A percentile compares a stretch with the other conserved stretches of the same genome.
Conservation (phyloP, 768 basidiomycete species). For the Atractiella rhizophila region DNA sequence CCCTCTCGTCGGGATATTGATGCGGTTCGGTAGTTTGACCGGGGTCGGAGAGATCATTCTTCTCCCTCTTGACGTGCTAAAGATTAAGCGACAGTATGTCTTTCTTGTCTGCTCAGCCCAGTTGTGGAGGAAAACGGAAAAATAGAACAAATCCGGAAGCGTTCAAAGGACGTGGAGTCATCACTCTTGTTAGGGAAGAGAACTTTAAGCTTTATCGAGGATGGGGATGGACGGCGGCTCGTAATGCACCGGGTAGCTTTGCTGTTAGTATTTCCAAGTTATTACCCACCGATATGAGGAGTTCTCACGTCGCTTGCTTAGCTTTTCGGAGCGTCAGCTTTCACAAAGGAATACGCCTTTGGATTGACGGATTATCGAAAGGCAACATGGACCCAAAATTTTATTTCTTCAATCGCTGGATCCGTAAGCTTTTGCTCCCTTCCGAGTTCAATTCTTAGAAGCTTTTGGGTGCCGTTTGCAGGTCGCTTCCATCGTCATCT, state of each 20-base stretch:
- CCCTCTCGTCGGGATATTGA: neutral
- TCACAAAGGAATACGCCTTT: conserved; percentile 78
- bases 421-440: no score
- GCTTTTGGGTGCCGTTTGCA: neutral
- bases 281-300: no score
- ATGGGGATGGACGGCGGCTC: conserved; percentile 88
- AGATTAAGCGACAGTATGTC: conserved; percentile 80
- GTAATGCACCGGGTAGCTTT: conserved; percentile 87
- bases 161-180: conserved; percentile 77
- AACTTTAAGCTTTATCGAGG: conserved; percentile 79
- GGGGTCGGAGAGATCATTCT: conserved; percentile 93
- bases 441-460: no score
- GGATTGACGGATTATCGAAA: conserved; percentile 67
- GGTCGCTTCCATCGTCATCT: conserved; percentile 79
- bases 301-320: conserved; percentile 23
- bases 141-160: conserved; percentile 73
- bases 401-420: conserved; percentile 77
- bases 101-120: no score
- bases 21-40: conserved; percentile 26
- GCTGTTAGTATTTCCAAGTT: conserved; percentile 51
- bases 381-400: conserved; percentile 95
- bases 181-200: conserved; percentile 76
- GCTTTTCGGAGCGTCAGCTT: conserved; percentile 92
- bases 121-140: no score
- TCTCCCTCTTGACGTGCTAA: conserved; percentile 85